Conservation (phyloP, 305 asterid species). For the Lippia alba region DNA sequence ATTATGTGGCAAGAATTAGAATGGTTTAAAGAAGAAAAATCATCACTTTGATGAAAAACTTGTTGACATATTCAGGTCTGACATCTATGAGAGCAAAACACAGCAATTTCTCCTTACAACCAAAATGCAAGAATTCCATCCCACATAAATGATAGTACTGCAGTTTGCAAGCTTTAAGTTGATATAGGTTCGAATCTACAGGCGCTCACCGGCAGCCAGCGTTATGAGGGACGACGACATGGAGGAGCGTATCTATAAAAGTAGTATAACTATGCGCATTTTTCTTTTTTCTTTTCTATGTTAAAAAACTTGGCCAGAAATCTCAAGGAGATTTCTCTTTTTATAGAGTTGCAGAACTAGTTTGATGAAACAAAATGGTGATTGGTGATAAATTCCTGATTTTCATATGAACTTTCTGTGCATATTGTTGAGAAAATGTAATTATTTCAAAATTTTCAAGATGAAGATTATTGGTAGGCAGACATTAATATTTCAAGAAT, state of each 20-base stretch:
- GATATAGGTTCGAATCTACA: neutral
- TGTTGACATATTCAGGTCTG: conserved; percentile 25
- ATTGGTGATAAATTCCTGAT: neutral
- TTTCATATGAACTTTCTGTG: neutral
- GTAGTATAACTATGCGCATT: conserved; percentile 23
- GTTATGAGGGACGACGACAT: neutral
- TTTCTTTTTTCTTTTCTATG: conserved; percentile 3
- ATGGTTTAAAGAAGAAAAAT: neutral
- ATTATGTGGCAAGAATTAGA: neutral
- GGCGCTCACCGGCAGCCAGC: conserved; percentile 14
- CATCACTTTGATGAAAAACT: conserved; percentile 1
- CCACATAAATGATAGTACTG: conserved; percentile 26
- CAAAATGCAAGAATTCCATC: neutral
- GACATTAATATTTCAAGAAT: neutral
- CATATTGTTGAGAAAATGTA: too few relatives aligned
- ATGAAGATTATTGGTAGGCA: too few relatives aligned
- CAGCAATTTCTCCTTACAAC: conserved; percentile 6
- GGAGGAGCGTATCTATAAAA: conserved; percentile 21
- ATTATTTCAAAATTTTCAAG: too few relatives aligned
- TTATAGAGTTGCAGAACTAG: conserved; percentile 11
- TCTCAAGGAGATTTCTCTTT: conserved; percentile 20
- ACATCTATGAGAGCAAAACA: neutral
- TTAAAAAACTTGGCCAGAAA: conserved; percentile 1
- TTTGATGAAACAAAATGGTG: conserved; percentile 1
- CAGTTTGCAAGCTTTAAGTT: neutral